Base-by-base conservation (phyloP, 176 grass and related monocot species). In the Microstegium vimineum region DNA sequence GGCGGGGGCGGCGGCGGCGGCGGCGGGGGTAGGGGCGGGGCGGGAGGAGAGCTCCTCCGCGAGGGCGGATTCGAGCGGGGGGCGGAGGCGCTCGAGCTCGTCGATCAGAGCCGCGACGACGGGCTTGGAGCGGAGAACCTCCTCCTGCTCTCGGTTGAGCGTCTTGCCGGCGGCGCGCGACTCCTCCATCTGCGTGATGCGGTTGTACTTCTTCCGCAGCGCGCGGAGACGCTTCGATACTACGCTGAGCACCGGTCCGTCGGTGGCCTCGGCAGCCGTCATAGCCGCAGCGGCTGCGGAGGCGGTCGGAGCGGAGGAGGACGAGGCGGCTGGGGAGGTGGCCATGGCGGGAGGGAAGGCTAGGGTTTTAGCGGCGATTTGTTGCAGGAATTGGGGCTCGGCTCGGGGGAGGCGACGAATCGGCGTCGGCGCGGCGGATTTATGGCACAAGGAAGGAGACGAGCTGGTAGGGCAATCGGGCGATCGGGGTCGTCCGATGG, bases 141-240 rank as follows among this genome's bases (percentile, higher is more conserved):
- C 96, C 85, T 98, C 91, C 81, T 98, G 96, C 82, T 98, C 96
- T 40, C 72, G 87, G 82, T 98, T 95, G 1, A 98, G 90, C n/a
- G 61, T 49, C 88, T 89, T 98, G 2, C 96, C 96, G 37, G 75
- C 83, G 68, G 92, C 88, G 83, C 88, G 46, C 10, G 90, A 81
- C 80, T 95, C 96, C 89, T 98, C 96, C 96, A 91, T 98, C 82
- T 95, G 96, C 33, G 87, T 22, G 84, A 98, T 98, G 66, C 96
- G 96, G 75, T 98, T 98, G 82, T 87, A 47, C 89, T 98, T 98
- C 93, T 98, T 98, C 42, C 96, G 92, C 66, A 98, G 78, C 32
- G 90, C 87, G 70, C 96, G 93, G 62, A 98, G 76, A 57, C 96
- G 96, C 87, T 98, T 98, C 33, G 86, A 88, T 25, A 98, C 52